Percentiles rank a stretch among this genome's conserved stretches.
Conservation (phyloP, 768 basidiomycete genomes). For the Boletus vermiculosoides region DNA sequence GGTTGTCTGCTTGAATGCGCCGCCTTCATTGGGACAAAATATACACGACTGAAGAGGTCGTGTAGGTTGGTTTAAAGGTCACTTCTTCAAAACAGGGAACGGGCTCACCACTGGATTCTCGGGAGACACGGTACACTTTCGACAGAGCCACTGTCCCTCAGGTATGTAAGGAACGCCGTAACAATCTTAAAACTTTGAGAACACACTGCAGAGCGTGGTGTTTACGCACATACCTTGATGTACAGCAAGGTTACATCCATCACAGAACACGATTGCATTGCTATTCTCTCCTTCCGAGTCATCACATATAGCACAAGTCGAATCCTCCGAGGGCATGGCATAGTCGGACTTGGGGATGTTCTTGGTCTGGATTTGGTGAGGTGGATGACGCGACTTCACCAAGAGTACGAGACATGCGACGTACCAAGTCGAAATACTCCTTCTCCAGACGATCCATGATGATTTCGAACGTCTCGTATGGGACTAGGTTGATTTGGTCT, state of each 20-base stretch:
- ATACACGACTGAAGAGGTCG: slow-evolving; percentile 68
- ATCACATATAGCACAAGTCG: slow-evolving; percentile 95
- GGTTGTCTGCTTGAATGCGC: slow-evolving; percentile 96
- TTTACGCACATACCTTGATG: slow-evolving; percentile 77
- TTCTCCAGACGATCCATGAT: slow-evolving; percentile 98
- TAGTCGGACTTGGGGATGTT: slow-evolving; percentile 87
- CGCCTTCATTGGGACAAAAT: slow-evolving; percentile 95
- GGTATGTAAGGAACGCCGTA: slow-evolving; percentile 99
- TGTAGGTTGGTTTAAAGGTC: not conserved
- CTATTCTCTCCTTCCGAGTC: slow-evolving; percentile 98
- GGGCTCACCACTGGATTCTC: slow-evolving; percentile 87
- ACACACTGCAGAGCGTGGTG: not conserved
- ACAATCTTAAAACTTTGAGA: slow-evolving; percentile 63
- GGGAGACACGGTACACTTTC: slow-evolving; percentile 97
- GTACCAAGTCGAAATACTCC: slow-evolving; percentile 96
- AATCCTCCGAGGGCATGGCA: slow-evolving; percentile 90
- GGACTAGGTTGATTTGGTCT: slow-evolving; percentile 64
- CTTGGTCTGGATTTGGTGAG: slow-evolving; percentile 63
- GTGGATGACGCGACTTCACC: slow-evolving; percentile 2
- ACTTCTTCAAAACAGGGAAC: not conserved
- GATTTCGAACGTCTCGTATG: slow-evolving; percentile 90
- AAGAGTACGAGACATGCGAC: slow-evolving; percentile 24
- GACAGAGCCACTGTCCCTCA: slow-evolving; percentile 98
- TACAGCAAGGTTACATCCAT: slow-evolving; percentile 98
- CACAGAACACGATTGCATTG: slow-evolving; percentile 98